A percentile compares a stretch with the other conserved stretches of the same genome.
Conservation (phyloP, 805 yeast genomes). For the Metschnikowia arizonensis region DNA sequence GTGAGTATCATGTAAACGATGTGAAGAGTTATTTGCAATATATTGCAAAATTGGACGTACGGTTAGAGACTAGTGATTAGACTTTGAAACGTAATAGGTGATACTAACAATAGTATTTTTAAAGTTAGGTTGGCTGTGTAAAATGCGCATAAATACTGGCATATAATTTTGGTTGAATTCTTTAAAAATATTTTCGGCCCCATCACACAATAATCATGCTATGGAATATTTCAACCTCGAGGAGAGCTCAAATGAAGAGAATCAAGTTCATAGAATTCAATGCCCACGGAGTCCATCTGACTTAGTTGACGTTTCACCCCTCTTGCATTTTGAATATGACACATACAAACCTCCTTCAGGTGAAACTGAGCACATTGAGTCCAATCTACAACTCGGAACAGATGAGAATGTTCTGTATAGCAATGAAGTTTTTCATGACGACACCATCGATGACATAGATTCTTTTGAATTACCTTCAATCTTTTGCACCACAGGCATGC, state of each 20-base stretch:
- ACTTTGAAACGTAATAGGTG: not conserved
- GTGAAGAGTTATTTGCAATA: constrained; percentile 67
- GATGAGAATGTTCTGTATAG: not conserved
- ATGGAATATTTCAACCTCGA: not conserved
- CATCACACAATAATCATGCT: constrained; percentile 2
- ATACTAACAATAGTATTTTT: not conserved
- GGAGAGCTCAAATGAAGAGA: not conserved
- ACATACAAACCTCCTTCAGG: not conserved
- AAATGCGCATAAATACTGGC: not conserved
- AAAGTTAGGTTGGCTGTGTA: not conserved
- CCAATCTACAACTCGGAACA: not conserved
- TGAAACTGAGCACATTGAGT: not conserved
- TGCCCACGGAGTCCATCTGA: not conserved
- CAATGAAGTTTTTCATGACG: not conserved
- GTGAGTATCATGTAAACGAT: constrained; percentile 81
- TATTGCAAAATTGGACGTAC: constrained; percentile 60
- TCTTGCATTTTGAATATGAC: not conserved
- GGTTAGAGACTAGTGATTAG: constrained; percentile 46
- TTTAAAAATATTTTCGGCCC: not conserved
- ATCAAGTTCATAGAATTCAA: not conserved
- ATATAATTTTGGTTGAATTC: not conserved
- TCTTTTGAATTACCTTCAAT: constrained; percentile 27
- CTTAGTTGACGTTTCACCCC: not conserved
- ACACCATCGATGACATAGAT: constrained; percentile 12
- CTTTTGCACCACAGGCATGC: constrained; percentile 53